phyloP scores from a whole-genome alignment of 1,284 basidiomycete genomes.

The Cryptococcus jaspeensis region DNA sequence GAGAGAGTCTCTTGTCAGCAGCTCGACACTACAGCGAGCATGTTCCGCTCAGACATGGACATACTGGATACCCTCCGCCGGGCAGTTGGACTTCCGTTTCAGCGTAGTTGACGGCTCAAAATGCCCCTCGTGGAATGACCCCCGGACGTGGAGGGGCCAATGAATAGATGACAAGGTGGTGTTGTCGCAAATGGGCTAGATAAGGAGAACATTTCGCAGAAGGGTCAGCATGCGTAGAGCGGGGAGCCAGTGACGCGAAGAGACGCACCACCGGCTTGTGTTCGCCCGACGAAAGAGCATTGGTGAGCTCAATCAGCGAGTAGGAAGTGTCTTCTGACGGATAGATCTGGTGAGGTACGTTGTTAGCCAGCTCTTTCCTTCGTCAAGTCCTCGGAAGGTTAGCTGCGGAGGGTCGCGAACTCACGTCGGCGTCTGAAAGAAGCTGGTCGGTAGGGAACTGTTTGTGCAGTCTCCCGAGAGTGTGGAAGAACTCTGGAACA shows the following conservation, averaged over 20 bases:
- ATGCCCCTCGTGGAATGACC: constrained; percentile 33
- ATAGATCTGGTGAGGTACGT: constrained; percentile 32
- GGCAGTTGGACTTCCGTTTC: constrained; percentile 33
- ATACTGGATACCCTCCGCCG: constrained; percentile 44
- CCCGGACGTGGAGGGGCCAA: constrained; percentile 41
- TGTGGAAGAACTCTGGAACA: constrained; percentile 45
- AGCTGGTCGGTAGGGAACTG: constrained; percentile 26
- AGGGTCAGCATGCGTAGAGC: too few relatives aligned
- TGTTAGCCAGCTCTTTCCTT: too few relatives aligned
- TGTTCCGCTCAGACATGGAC: constrained; percentile 8
- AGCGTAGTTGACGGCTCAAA: constrained; percentile 28
- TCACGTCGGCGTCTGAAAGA: constrained; percentile 43
- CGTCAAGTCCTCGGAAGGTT: not conserved
- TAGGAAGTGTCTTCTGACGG: constrained; percentile 48
- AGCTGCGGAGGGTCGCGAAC: constrained; percentile 9
- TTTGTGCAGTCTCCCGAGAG: constrained; percentile 36
- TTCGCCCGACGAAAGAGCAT: constrained; percentile 27
- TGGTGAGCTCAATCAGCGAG: constrained; percentile 33
- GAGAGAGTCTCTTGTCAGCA: not conserved
- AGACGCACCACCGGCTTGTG: constrained; percentile 35
- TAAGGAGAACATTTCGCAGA: not conserved
- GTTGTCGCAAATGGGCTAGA: constrained; percentile 40
- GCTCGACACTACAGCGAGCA: not conserved
- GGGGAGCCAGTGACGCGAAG: not conserved
- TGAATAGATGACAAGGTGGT: constrained; percentile 32